Percentiles rank a stretch among this genome's conserved stretches.
Evolutionary conservation across 257 asterid species (phyloP).

Genomic region (Plantago major): DNA sequence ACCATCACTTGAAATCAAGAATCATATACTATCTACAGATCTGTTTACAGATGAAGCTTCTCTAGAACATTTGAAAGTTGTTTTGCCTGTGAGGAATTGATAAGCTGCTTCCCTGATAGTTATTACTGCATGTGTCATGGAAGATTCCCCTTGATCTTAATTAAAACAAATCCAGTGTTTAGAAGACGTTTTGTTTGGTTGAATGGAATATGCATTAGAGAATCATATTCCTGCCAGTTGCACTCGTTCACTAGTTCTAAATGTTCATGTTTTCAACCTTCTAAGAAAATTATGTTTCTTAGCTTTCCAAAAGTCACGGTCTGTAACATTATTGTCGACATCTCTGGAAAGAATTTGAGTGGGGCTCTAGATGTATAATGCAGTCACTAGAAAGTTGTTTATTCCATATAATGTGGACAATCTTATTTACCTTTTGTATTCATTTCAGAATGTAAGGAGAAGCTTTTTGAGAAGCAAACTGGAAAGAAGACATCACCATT

Average conservation of each 20-base stretch:
- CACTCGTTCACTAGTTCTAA: neutral
- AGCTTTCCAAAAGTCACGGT: neutral
- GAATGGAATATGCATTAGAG: slow-evolving; percentile 5
- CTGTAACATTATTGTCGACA: neutral
- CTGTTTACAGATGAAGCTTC: slow-evolving; percentile 13
- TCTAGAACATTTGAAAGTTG: slow-evolving; percentile 2
- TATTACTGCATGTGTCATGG: neutral
- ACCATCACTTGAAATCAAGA: slow-evolving; percentile 5
- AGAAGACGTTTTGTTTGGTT: neutral
- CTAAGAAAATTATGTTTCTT: neutral
- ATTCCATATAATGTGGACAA: slow-evolving; percentile 15
- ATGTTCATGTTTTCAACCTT: neutral
- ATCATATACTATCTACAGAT: neutral
- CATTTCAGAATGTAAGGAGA: slow-evolving; percentile 47
- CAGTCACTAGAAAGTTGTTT: slow-evolving; percentile 7
- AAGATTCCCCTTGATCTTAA: no score
- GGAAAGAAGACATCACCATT: slow-evolving; percentile 31
- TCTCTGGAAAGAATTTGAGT: neutral
- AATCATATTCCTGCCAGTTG: slow-evolving; percentile 1
- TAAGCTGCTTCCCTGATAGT: neutral
- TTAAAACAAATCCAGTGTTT: no score
- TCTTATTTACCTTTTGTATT: slow-evolving; percentile 21
- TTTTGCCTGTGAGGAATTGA: no score
- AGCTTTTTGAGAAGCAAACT: slow-evolving; percentile 34
- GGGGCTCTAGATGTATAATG: neutral